Percentiles rank a stretch among this genome's conserved stretches.
phyloP scores from a whole-genome alignment of 495 filamentous ascomycete genomes.

The Oleoguttula mirabilis region DNA sequence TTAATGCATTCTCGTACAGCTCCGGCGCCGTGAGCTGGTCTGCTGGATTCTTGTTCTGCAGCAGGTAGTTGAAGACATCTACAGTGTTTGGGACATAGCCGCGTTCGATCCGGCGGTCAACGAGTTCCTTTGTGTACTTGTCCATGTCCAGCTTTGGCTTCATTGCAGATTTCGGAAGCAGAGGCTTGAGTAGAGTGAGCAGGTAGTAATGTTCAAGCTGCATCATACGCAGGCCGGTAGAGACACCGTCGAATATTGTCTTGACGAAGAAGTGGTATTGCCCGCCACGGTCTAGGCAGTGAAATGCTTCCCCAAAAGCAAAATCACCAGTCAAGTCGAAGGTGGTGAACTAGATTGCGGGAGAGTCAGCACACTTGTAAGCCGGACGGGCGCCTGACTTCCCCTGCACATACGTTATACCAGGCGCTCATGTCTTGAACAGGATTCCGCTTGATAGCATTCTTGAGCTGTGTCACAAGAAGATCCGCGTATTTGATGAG shows the following conservation, averaged over 20 bases:
- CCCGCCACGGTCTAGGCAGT: slow-evolving; percentile 20
- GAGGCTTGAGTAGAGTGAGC: slow-evolving; percentile 1
- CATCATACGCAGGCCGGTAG: background rate
- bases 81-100: background rate
- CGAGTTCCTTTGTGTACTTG: background rate
- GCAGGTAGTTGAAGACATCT: slow-evolving; percentile 5
- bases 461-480: slow-evolving; percentile 1
- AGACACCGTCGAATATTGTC: slow-evolving; percentile 22
- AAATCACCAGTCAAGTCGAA: slow-evolving; percentile 26
- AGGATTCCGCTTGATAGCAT: background rate
- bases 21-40: background rate
- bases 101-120: background rate
- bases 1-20: background rate
- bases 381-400: too few relatives aligned
- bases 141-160: slow-evolving; percentile 1
- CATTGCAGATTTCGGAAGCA: slow-evolving; percentile 3
- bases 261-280: slow-evolving; percentile 23
- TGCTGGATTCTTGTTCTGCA: background rate
- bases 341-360: too few relatives aligned
- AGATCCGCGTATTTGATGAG: slow-evolving; percentile 5
- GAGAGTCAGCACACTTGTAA: too few relatives aligned
- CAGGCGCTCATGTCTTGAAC: background rate
- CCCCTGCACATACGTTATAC: too few relatives aligned
- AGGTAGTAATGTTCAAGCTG: background rate
- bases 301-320: slow-evolving; percentile 21